Base-by-base conservation (phyloP, 2,329 filamentous ascomycete species). In the Pseudohalonectria lignicola region DNA sequence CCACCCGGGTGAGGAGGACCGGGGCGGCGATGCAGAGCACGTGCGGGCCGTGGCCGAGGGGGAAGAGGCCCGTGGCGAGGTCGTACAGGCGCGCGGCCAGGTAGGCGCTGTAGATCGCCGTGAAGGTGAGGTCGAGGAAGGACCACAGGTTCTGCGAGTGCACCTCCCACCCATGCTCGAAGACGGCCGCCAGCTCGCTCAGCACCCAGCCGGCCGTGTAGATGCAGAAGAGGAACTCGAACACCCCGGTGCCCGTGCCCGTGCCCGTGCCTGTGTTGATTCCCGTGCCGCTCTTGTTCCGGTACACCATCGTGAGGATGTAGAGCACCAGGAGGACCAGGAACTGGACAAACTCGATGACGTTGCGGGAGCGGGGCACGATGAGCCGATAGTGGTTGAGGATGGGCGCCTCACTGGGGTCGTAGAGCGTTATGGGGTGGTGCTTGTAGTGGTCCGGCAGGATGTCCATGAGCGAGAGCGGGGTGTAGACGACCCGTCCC, bases 91-190 rank as follows among this genome's bases (percentile, higher is more conserved):
- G 79, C 23, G 88, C 55, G 20, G 71, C 55, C 6, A 87, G 63
- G 54, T 90, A 92, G 13, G 69, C 59, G 48, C 69, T 63, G 53
- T 84, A 92, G 23, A 92, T 79, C 31, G 68, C 49, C n/a, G 78
- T 72, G 50, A 90, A 93, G 4, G 76, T 76, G 34, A 90, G 77
- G 53, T 92, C 86, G 13, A 93, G 70, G 50, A 93, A 92, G 0
- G 84, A 86, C 86, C 86, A 93, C 4, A 93, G 63, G 48, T 92
- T 90, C 54, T 93, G 84, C 0, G 85, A 87, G 51, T 92, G 88
- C 1, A 92, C 85, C 41, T 76, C 74, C 73, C 72, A 77, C 34
- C 73, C 76, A 52, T 92, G 85, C 45, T 85, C 84, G 13, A 86
- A 56, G 20, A 87, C 79, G 1, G 82, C 85, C 2, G 82, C 79